Evolutionary conservation across 2,329 filamentous ascomycete species (phyloP), one percentile per base, ranked within the genome.

Genomic region (Alternaria ventricosa): DNA sequence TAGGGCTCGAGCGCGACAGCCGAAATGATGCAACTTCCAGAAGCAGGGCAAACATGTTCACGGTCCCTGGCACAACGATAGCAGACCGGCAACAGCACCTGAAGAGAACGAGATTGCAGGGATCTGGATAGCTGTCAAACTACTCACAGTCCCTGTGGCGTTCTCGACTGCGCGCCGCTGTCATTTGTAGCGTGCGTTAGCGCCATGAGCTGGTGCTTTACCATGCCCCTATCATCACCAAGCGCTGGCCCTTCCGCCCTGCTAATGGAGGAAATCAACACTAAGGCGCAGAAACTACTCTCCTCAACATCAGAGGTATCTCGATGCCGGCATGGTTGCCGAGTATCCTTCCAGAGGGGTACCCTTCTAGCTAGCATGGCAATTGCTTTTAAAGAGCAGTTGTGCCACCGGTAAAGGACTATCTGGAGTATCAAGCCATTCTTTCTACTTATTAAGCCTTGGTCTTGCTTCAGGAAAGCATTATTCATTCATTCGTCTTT

Each of bases 181-280:
- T 30, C 46, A 18, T 57, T 28, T 61, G 15, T 27, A 41, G 33
- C 12, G 54, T 49, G 36, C 20, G 25, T 45, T 61, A 57, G 36
- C 55, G 36, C 55, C 30, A 28, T n/a, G 30, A 53, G 10, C 27
- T 23, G 45, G 46, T 53, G 15, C 36, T 53, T 25, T 36, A 51
- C 18, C 20, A 23, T 33, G 30, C 30, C 56, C 36, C 46, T 51
- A 46, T 51, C 33, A 22, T 55, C 46, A 49, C 54, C 20, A 27
- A 47, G 28, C 27, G 27, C 27, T 36, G 33, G 33, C 51, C 49
- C 25, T 36, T 50, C 53, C 45, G 58, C 50, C 2, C 18, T 30
- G 28, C 20, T 61, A 44, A 45, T 61, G 58, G 58, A 56, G 47
- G 49, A 57, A 41, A 51, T 28, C 30, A 33, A 22, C 30, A 41